phyloP scores from a whole-genome alignment of 2,329 filamentous ascomycete genomes.

The Ophiocordyceps robertsii region DNA sequence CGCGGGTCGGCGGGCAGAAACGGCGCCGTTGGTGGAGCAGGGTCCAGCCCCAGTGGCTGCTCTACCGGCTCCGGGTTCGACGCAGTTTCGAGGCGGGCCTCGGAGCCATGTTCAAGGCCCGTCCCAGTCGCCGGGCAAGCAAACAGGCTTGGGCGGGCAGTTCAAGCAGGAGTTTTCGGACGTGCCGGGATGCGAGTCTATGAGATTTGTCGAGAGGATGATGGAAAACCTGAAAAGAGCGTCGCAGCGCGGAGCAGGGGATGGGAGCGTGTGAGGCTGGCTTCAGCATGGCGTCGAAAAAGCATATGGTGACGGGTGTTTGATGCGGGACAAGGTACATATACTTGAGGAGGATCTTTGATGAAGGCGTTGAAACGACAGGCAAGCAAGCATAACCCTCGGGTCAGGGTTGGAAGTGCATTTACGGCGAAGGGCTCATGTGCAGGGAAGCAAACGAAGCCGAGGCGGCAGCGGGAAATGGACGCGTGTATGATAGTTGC shows the following conservation, averaged over 20 bases:
- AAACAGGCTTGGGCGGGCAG: neutral
- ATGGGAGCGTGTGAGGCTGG: neutral
- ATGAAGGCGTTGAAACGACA: neutral
- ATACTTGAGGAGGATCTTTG: neutral
- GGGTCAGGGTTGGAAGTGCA: neutral
- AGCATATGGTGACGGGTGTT: too few species aligned
- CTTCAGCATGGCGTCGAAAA: too few species aligned
- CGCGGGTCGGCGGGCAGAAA: neutral
- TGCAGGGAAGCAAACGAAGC: neutral
- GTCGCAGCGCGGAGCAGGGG: conserved; percentile 8
- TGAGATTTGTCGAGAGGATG: conserved; percentile 37
- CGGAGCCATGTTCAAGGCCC: neutral
- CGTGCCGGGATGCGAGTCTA: conserved; percentile 28
- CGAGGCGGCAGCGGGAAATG: neutral
- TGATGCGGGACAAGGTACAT: neutral
- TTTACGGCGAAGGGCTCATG: neutral
- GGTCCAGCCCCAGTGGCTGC: too few species aligned
- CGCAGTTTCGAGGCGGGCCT: neutral
- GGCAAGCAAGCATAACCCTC: neutral
- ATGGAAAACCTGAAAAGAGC: conserved; percentile 35
- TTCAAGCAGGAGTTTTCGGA: conserved; percentile 23
- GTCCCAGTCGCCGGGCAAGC: neutral
- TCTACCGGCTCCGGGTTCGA: neutral
- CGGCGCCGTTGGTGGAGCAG: neutral
- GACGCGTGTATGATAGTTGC: too few species aligned